These are phyloP conservation scores for Wickerhamomyces strasburgensis DNA, from an alignment of 805 yeast genomes.

Conservation along the genomic window DNA sequence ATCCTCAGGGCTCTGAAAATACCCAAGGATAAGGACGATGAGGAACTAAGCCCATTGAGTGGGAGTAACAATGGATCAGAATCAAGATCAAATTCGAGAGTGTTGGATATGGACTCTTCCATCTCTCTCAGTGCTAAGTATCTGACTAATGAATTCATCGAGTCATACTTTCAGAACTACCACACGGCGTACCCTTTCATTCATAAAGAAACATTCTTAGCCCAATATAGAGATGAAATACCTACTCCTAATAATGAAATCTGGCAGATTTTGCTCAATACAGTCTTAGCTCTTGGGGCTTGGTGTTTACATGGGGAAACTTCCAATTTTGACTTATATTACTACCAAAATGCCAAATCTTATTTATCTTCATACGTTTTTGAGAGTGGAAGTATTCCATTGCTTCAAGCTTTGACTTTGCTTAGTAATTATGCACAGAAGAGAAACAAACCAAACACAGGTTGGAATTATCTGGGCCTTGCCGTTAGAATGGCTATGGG, in stretches of 20 bases:
- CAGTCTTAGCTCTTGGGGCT: constrained; percentile 62
- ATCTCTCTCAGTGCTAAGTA: constrained; percentile 26
- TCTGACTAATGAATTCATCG: constrained; percentile 33
- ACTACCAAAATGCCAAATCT: constrained; percentile 49
- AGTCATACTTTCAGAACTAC: constrained; percentile 51
- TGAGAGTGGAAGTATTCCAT: constrained; percentile 54
- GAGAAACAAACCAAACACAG: constrained; percentile 61
- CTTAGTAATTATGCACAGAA: constrained; percentile 59
- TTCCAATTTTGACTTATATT: constrained; percentile 46
- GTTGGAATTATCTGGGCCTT: constrained; percentile 63
- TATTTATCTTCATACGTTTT: constrained; percentile 42
- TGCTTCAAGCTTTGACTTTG: constrained; percentile 47
- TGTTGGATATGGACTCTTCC: constrained; percentile 22
- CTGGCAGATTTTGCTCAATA: constrained; percentile 51
- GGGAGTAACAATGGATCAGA: constrained; percentile 7
- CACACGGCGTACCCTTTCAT: constrained; percentile 61
- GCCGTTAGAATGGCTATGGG: constrained; percentile 65
- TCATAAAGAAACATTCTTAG: constrained; percentile 48
- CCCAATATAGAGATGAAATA: constrained; percentile 38
- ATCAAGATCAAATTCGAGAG: constrained; percentile 22
- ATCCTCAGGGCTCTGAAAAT: constrained; percentile 43
- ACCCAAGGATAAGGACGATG: constrained; percentile 25
- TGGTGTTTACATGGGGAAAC: constrained; percentile 59
- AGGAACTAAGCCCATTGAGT: constrained; percentile 11
- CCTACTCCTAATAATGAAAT: constrained; percentile 38